A percentile compares a stretch with the other conserved stretches of the same genome.
Evolutionary conservation across 805 yeast species (phyloP).

Genomic region (Wickerhamiella galacta): DNA sequence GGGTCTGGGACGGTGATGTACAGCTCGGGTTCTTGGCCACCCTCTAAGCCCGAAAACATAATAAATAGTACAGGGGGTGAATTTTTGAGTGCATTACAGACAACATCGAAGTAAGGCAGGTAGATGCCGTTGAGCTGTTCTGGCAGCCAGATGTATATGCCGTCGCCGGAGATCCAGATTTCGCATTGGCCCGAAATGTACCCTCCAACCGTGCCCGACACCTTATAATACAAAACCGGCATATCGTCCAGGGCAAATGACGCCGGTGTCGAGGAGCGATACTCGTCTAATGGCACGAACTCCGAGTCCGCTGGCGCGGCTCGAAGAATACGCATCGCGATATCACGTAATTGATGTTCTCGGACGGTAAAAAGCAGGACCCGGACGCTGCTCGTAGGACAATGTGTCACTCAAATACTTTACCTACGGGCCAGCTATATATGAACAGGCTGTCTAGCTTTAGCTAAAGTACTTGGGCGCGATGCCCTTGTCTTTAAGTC

Average conservation of each 20-base stretch:
- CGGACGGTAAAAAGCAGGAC: background rate
- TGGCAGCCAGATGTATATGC: slow-evolving; percentile 16
- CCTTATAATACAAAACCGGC: slow-evolving; percentile 16
- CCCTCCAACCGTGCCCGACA: slow-evolving; percentile 5
- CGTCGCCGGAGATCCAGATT: slow-evolving; percentile 16
- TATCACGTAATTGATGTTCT: background rate
- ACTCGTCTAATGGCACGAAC: slow-evolving; percentile 16
- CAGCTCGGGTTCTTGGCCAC: no score
- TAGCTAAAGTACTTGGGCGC: slow-evolving; percentile 18
- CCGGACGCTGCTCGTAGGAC: no score
- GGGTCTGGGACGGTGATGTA: no score
- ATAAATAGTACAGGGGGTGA: no score
- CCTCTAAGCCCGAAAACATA: no score
- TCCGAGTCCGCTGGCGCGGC: slow-evolving; percentile 13
- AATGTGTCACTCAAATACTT: no score
- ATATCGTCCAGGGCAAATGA: slow-evolving; percentile 20
- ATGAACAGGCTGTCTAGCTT: no score
- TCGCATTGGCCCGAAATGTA: slow-evolving; percentile 4
- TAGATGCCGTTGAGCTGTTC: slow-evolving; percentile 8
- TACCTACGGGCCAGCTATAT: no score
- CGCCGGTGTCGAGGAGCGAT: slow-evolving; percentile 21
- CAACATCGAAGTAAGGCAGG: slow-evolving; percentile 13
- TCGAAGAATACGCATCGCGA: slow-evolving; percentile 7
- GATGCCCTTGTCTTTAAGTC: slow-evolving; percentile 12
- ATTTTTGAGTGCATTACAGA: slow-evolving; percentile 17